A percentile compares a stretch with the other conserved stretches of the same genome.
phyloP scores from a whole-genome alignment of 78 protist genomes.

The Dictyostelium capitatum region DNA sequence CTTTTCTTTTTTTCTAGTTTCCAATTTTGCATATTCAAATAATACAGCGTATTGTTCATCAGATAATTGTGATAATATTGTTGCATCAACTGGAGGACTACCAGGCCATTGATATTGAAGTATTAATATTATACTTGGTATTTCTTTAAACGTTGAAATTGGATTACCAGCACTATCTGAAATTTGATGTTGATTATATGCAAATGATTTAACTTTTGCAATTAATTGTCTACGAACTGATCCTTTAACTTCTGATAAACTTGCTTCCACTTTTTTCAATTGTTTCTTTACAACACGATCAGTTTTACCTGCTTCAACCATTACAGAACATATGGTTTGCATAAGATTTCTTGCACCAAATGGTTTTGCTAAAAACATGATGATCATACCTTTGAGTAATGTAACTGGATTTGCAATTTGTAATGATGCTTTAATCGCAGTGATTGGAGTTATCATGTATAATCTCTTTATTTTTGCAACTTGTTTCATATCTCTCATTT shows the following conservation, averaged over 20 bases:
- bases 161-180: slow-evolving; percentile 12
- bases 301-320: slow-evolving; percentile 63
- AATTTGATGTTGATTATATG: not conserved
- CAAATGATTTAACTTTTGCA: slow-evolving; percentile 41
- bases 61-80: slow-evolving; percentile 12
- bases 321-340: slow-evolving; percentile 57
- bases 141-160: slow-evolving; percentile 29
- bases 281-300: slow-evolving; percentile 20
- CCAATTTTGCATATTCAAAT: slow-evolving; percentile 76
- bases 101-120: slow-evolving; percentile 78
- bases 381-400: slow-evolving; percentile 51
- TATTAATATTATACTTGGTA: slow-evolving; percentile 22
- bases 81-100: slow-evolving; percentile 41
- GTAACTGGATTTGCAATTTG: slow-evolving; percentile 71
- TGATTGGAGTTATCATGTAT: slow-evolving; percentile 72
- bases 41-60: slow-evolving; percentile 49
- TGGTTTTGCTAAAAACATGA: slow-evolving; percentile 75
- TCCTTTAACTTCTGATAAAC: not conserved
- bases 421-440: slow-evolving; percentile 56
- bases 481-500: slow-evolving; percentile 68
- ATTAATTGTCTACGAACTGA: not conserved
- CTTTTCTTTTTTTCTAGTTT: slow-evolving; percentile 58
- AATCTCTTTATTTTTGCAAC: slow-evolving; percentile 50
- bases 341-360: slow-evolving; percentile 74
- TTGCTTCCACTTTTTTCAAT: slow-evolving; percentile 26